Percentiles rank a stretch among this genome's conserved stretches.
These are phyloP conservation scores for Ophidiomyces ophidiicola DNA, from an alignment of 2,329 filamentous ascomycete species.

Conservation along the genomic window DNA sequence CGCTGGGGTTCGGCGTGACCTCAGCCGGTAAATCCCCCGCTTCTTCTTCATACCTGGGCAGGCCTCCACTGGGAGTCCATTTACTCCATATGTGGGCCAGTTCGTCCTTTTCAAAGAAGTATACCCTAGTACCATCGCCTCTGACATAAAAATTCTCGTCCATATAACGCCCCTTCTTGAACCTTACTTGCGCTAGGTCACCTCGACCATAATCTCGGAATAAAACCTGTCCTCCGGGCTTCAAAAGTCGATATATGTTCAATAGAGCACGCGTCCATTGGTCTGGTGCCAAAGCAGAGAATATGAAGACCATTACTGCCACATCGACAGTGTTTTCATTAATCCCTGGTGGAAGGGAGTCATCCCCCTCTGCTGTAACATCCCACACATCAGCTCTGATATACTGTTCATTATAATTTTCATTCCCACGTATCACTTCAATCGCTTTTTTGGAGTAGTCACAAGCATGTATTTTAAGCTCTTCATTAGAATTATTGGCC, in stretches of 20 bases:
- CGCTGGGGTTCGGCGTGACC: slow-evolving; percentile 12
- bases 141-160: slow-evolving; percentile 96
- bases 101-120: slow-evolving; percentile 89
- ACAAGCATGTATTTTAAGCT: slow-evolving; percentile 78
- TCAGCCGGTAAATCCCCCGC: slow-evolving; percentile 14
- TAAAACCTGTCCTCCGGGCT: slow-evolving; percentile 82
- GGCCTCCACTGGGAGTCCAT: slow-evolving; percentile 27
- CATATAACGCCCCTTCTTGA: slow-evolving; percentile 88
- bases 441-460: slow-evolving; percentile 95
- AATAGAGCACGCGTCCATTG: slow-evolving; percentile 75
- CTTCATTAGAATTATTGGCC: slow-evolving; percentile 66
- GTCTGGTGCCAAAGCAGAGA: slow-evolving; percentile 72
- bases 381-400: slow-evolving; percentile 96
- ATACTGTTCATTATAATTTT: slow-evolving; percentile 56
- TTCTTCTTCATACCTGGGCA: slow-evolving; percentile 18
- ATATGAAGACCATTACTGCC: slow-evolving; percentile 92
- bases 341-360: slow-evolving; percentile 59
- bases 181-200: slow-evolving; percentile 89
- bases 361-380: slow-evolving; percentile 49
- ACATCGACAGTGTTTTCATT: slow-evolving; percentile 73
- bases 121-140: slow-evolving; percentile 89
- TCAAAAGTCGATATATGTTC: slow-evolving; percentile 72
- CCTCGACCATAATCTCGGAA: slow-evolving; percentile 96
- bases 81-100: slow-evolving; percentile 66
- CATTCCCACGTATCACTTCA: slow-evolving; percentile 73